Conservation (phyloP, 1,284 basidiomycete genomes). For the Salmacisia buchloeana region DNA sequence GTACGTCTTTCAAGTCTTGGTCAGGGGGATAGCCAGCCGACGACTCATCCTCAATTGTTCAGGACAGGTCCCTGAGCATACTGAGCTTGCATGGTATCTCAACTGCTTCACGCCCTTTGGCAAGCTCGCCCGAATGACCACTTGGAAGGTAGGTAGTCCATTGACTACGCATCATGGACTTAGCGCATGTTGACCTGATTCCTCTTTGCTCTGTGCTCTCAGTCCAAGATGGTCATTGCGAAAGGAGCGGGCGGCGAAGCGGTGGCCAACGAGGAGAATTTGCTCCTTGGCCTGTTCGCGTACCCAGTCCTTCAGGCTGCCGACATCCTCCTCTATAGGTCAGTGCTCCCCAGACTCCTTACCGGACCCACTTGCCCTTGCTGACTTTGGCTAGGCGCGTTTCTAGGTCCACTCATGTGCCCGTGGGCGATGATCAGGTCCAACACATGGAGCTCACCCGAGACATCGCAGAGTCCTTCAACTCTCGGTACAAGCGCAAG, state of each 20-base stretch:
- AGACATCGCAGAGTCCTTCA: slow-evolving; percentile 77
- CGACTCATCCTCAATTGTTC: background rate
- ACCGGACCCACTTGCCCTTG: background rate
- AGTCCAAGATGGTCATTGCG: slow-evolving; percentile 71
- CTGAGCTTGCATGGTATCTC: slow-evolving; percentile 85
- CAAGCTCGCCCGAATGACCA: slow-evolving; percentile 80
- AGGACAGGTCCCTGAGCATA: slow-evolving; percentile 70
- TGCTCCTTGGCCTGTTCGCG: slow-evolving; percentile 79
- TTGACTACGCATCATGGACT: background rate
- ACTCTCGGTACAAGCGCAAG: slow-evolving; percentile 57
- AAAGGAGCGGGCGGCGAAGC: slow-evolving; percentile 62
- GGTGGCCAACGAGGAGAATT: slow-evolving; percentile 69
- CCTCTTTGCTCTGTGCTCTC: slow-evolving; percentile 5
- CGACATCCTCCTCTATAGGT: slow-evolving; percentile 82
- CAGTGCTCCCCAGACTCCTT: slow-evolving; percentile 26
- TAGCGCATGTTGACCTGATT: background rate
- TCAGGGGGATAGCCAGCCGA: background rate
- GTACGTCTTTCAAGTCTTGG: slow-evolving; percentile 54
- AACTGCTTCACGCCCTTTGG: slow-evolving; percentile 79
- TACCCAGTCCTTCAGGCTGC: slow-evolving; percentile 92
- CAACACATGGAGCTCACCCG: slow-evolving; percentile 86
- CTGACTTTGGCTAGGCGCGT: background rate
- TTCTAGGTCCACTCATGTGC: slow-evolving; percentile 77
- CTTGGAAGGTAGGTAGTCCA: slow-evolving; percentile 72
- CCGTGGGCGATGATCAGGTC: slow-evolving; percentile 89